Conservation (phyloP, 2,329 filamentous ascomycete species). For the Alternaria sp. region DNA sequence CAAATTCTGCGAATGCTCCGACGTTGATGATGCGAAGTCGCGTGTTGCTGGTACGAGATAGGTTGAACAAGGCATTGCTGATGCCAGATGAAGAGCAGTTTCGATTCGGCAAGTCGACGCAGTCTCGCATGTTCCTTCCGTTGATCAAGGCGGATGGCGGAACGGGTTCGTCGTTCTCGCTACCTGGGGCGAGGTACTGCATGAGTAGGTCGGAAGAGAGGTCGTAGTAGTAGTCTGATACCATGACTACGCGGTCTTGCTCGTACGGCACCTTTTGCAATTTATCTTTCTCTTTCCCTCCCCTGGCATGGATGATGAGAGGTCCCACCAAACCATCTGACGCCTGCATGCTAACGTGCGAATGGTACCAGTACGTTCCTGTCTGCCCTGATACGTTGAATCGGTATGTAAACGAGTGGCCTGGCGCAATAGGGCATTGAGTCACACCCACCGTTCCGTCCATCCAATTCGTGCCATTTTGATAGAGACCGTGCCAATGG, state of each 20-base stretch:
- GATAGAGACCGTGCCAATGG: slow-evolving; percentile 68
- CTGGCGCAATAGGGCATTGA: slow-evolving; percentile 63
- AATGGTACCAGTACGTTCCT: slow-evolving; percentile 44
- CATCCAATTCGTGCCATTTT: slow-evolving; percentile 52
- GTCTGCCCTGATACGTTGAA: slow-evolving; percentile 46
- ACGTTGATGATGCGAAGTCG: slow-evolving; percentile 70
- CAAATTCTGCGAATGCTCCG: slow-evolving; percentile 50
- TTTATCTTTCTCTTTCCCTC: slow-evolving; percentile 47
- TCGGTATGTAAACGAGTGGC: slow-evolving; percentile 39
- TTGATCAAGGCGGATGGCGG: slow-evolving; percentile 54
- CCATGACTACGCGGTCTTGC: slow-evolving; percentile 65
- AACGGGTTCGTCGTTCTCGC: slow-evolving; percentile 64
- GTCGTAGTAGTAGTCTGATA: slow-evolving; percentile 74
- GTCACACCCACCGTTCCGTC: slow-evolving; percentile 63
- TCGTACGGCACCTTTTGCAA: slow-evolving; percentile 52
- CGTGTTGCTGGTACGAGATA: slow-evolving; percentile 64
- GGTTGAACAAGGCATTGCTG: slow-evolving; percentile 38
- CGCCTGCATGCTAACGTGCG: slow-evolving; percentile 51
- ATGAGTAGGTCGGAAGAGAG: slow-evolving; percentile 55
- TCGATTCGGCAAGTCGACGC: slow-evolving; percentile 43
- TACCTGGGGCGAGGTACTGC: slow-evolving; percentile 59
- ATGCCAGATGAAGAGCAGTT: slow-evolving; percentile 44
- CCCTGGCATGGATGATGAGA: slow-evolving; percentile 45
- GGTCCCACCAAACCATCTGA: slow-evolving; percentile 51
- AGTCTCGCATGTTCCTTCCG: slow-evolving; percentile 48